phyloP scores from a whole-genome alignment of 371 early-diverging fungal species.

The Vairimorpha apis region DNA sequence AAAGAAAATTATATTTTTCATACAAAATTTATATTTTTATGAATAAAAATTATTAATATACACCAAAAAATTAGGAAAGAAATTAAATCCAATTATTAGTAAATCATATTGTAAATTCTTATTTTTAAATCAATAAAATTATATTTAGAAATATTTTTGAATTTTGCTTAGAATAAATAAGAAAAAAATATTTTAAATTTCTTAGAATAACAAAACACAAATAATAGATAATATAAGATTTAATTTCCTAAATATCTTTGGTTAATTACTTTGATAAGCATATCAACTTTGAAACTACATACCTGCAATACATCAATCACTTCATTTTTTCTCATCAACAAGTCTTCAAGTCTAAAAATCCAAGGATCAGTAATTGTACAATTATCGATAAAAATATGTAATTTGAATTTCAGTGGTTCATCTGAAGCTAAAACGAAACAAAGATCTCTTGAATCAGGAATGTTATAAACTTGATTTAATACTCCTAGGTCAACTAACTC shows the following conservation, averaged over 20 bases:
- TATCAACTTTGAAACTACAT: slow-evolving; percentile 40
- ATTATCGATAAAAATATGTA: slow-evolving; percentile 44
- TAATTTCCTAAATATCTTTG: slow-evolving; percentile 53
- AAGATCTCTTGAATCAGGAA: slow-evolving; percentile 43
- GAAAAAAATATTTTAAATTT: background rate
- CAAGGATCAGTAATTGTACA: slow-evolving; percentile 24
- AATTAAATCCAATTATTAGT: too few species aligned
- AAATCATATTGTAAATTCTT: background rate
- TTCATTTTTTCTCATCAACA: slow-evolving; percentile 42
- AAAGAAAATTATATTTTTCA: too few species aligned
- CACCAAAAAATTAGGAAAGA: too few species aligned
- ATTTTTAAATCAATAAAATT: background rate
- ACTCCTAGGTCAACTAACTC: slow-evolving; percentile 81
- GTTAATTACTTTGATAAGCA: slow-evolving; percentile 57
- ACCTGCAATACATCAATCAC: slow-evolving; percentile 35
- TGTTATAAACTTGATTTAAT: slow-evolving; percentile 61
- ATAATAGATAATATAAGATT: too few species aligned
- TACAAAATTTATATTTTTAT: too few species aligned
- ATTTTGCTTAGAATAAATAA: background rate
- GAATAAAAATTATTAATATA: too few species aligned
- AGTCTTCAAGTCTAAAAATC: slow-evolving; percentile 55
- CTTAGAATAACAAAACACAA: slow-evolving; percentile 1
- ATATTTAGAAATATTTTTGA: too few species aligned
- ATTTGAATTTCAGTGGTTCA: slow-evolving; percentile 35
- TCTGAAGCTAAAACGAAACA: slow-evolving; percentile 42